Evolutionary conservation across 257 asterid species (phyloP).

Genomic region (Solanum ossicruentum): DNA sequence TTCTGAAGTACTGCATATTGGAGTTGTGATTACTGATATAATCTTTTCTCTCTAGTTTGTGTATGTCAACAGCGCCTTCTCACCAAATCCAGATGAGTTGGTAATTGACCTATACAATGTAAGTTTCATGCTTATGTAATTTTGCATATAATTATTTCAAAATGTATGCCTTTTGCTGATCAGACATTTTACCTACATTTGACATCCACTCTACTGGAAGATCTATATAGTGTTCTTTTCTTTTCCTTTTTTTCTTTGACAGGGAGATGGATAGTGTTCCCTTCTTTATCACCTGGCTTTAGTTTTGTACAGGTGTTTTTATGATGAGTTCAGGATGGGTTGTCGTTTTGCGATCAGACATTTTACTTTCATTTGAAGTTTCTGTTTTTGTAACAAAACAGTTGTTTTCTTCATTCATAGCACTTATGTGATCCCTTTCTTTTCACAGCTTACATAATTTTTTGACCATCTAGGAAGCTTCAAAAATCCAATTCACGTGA

Average conservation of each 20-base stretch:
- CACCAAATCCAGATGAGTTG: constrained; percentile 92
- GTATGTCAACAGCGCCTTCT: constrained; percentile 92
- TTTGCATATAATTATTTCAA: background rate
- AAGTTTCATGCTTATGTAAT: constrained; percentile 10
- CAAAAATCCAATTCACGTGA: background rate
- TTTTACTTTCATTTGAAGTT: background rate
- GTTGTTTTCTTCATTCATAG: background rate
- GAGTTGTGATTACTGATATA: constrained; percentile 1
- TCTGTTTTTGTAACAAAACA: background rate
- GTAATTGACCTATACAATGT: constrained; percentile 69
- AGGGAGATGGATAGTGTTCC: background rate
- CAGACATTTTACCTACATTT: background rate
- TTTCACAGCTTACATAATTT: background rate
- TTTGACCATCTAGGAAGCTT: background rate
- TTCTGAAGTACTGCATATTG: background rate
- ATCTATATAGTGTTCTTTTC: background rate
- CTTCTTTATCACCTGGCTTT: background rate
- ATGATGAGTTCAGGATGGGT: background rate
- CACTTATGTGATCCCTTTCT: background rate
- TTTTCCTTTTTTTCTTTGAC: background rate
- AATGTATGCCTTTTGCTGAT: background rate
- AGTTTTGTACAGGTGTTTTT: background rate
- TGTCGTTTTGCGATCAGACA: background rate
- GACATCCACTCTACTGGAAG: background rate
- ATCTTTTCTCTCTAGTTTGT: constrained; percentile 49